These are phyloP conservation scores for Aspergillus hiratsukae DNA, from an alignment of 2,329 filamentous ascomycete species.

Conservation along the genomic window DNA sequence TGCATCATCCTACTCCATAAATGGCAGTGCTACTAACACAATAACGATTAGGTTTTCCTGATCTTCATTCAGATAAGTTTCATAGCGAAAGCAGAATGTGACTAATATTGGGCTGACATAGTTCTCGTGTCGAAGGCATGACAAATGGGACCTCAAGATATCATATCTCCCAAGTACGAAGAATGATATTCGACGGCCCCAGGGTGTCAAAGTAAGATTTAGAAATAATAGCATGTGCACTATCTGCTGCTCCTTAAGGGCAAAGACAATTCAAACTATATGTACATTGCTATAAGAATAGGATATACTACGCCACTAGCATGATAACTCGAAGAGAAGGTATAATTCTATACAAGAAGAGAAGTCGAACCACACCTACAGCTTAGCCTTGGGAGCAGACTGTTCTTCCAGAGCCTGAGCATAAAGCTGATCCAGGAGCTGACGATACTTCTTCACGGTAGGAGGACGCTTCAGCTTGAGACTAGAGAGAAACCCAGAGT, in stretches of 20 bases:
- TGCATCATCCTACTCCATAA: not conserved
- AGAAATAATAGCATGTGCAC: not conserved
- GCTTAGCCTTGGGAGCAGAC: constrained; percentile 37
- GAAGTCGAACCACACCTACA: constrained; percentile 20
- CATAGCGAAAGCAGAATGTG: too few relatives aligned
- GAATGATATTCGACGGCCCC: not conserved
- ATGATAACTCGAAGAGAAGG: not conserved
- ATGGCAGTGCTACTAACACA: not conserved
- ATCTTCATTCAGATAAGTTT: too few relatives aligned
- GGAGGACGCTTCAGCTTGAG: constrained; percentile 69
- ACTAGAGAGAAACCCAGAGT: constrained; percentile 34
- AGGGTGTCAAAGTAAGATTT: not conserved
- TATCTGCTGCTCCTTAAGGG: not conserved
- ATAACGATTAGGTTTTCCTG: too few relatives aligned
- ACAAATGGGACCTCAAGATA: not conserved
- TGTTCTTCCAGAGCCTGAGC: constrained; percentile 46
- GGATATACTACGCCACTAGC: not conserved
- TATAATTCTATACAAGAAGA: constrained; percentile 6
- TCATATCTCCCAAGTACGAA: not conserved
- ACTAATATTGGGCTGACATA: too few relatives aligned
- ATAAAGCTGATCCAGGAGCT: constrained; percentile 58
- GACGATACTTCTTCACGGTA: constrained; percentile 58
- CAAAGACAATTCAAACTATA: not conserved
- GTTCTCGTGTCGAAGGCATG: not conserved
- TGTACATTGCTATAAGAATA: constrained; percentile 1